Evolutionary conservation across 164 flowering plant genomes (phyloP).

Genomic region (Echeveria elegans): DNA sequence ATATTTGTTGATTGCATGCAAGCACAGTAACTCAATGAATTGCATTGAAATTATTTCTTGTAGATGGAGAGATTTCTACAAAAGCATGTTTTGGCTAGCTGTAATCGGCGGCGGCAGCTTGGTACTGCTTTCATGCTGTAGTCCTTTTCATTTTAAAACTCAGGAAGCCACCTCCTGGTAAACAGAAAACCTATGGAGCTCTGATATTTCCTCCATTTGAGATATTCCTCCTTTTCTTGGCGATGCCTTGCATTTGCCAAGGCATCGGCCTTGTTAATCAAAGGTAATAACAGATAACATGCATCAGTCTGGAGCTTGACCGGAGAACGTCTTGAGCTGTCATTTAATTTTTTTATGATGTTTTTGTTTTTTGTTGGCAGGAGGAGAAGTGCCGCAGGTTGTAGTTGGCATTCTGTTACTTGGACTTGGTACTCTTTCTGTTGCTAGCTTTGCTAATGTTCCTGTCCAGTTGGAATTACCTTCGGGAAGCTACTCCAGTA

Average conservation of each 20-base stretch:
- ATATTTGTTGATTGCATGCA: background rate
- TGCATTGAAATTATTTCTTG: conserved; percentile 7
- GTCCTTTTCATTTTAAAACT: conserved; percentile 39
- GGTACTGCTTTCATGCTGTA: conserved; percentile 47
- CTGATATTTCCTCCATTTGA: conserved; percentile 76
- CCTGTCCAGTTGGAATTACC: conserved; percentile 78
- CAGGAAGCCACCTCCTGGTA: conserved; percentile 27
- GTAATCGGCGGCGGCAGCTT: conserved; percentile 56
- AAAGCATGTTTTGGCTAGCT: conserved; percentile 90
- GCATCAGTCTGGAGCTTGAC: background rate
- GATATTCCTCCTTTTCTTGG: conserved; percentile 64
- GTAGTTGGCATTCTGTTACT: conserved; percentile 51
- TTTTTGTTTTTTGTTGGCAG: conserved; percentile 23
- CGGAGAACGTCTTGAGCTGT: background rate
- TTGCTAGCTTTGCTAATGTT: conserved; percentile 53
- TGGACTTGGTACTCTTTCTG: conserved; percentile 27
- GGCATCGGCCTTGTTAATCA: conserved; percentile 53
- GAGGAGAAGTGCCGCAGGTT: conserved; percentile 43
- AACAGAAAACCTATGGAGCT: conserved; percentile 43
- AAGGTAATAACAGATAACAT: conserved; percentile 31
- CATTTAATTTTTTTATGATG: background rate
- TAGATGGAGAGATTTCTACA: conserved; percentile 69
- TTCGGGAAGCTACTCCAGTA: conserved; percentile 80
- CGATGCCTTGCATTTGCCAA: conserved; percentile 64
- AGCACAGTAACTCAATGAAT: background rate